Percentiles rank a stretch among this genome's conserved stretches.
Evolutionary conservation across 106 monocot species (phyloP).

Genomic region (Allium fistulosum): DNA sequence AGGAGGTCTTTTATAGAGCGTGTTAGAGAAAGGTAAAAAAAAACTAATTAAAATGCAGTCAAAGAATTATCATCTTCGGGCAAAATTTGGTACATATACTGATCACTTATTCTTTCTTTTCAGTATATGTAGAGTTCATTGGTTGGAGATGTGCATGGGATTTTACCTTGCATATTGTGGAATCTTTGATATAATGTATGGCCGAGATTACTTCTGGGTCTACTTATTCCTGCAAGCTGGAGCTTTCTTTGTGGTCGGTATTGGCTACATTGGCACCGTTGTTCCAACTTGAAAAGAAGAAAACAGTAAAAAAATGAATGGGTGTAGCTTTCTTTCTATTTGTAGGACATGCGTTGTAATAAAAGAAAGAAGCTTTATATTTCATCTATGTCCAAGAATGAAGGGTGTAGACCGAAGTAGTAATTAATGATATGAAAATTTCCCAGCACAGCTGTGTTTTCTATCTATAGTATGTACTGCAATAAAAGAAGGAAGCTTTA

Average conservation of each 20-base stretch:
- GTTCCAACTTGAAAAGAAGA: neutral
- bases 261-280: neutral
- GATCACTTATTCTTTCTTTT: neutral
- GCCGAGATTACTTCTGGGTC: constrained; percentile 3
- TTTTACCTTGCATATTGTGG: neutral
- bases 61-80: neutral
- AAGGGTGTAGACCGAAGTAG: too few species aligned
- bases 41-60: neutral
- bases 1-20: neutral
- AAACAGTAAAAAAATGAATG: neutral
- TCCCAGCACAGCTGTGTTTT: too few species aligned
- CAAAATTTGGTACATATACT: neutral
- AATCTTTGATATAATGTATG: constrained; percentile 5
- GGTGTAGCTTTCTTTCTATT: too few species aligned
- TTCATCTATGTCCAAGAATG: too few species aligned
- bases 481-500: too few species aligned
- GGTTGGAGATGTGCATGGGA: neutral
- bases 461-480: too few species aligned
- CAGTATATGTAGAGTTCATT: neutral
- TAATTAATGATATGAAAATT: too few species aligned
- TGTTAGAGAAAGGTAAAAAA: neutral
- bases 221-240: neutral
- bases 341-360: too few species aligned
- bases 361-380: too few species aligned
- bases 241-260: neutral